Base-by-base conservation (phyloP, 1,139 yeast species). In the Debaryomyces nepalensis region DNA sequence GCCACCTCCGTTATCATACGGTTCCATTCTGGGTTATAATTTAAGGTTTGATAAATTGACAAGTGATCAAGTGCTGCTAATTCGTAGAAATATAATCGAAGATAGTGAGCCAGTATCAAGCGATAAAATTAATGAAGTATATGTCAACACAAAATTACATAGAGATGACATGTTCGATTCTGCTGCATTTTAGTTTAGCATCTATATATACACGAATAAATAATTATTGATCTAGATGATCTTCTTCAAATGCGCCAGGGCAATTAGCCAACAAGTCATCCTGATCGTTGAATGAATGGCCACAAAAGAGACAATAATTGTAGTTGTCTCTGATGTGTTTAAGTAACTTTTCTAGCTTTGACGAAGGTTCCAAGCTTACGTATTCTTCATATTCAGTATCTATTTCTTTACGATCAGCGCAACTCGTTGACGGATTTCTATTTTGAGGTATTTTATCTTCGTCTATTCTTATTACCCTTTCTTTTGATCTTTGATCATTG, bases 251-350 rank as follows among this genome's bases (percentile, higher is more conserved):
- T 1, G 43, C 37, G 1, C 67, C 68, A 2, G 67, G 67, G 38
- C 68, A 68, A 31, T 51, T 47, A 1, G 23, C 27, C 3, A 36
- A 42, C 42, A 64, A 27, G 12, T 62, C 66, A 2, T 42, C 36
- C 8, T 30, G 37, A 30, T 44, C 48, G 1, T 45, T 44, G 37
- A 50, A 66, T 14, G 33, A 30, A 10, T 48, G 36, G 1, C 72
- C 71, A 49, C 73, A 68, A 44, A 54, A 66, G 42, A 54, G 62
- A 44, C 73, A 68, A 43, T 60, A 68, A 19, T 39, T 36, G 35
- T 55, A 63, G 1, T 30, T 33, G 4, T 44, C 42, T 26, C 72
- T 53, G 12, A 64, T 49, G 39, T 59, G 58, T 4, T 29, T 36
- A 4, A 63, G 41, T 7, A 66, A 51, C 8, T 35, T 38, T 2